A percentile compares a stretch with the other conserved stretches of the same genome.
phyloP scores from a whole-genome alignment of 192 early-diverging fungal species.

The Coemansia sp. region DNA sequence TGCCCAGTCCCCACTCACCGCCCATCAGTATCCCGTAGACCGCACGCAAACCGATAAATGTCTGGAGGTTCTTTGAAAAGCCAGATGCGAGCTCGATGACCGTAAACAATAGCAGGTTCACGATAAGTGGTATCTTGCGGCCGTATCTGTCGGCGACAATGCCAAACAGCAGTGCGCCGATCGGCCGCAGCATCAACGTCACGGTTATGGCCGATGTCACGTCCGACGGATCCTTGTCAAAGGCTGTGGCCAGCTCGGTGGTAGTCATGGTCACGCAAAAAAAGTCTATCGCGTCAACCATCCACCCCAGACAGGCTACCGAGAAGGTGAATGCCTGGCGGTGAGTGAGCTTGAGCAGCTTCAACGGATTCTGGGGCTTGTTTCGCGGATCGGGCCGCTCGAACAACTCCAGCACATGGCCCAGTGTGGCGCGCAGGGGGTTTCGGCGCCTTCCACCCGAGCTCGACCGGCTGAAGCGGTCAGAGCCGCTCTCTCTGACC shows the following conservation, averaged over 20 bases:
- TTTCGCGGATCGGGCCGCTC: conserved; percentile 22
- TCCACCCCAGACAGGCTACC: conserved; percentile 66
- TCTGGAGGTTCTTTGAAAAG: conserved; percentile 57
- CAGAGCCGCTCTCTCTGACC: background rate
- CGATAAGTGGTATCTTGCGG: conserved; percentile 64
- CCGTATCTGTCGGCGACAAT: conserved; percentile 63
- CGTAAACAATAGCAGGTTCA: conserved; percentile 60
- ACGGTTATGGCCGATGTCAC: conserved; percentile 65
- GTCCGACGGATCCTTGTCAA: conserved; percentile 52
- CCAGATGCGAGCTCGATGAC: conserved; percentile 62
- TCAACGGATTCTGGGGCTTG: conserved; percentile 28
- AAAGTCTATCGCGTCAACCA: conserved; percentile 68
- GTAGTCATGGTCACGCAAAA: conserved; percentile 59
- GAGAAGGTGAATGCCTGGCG: conserved; percentile 48
- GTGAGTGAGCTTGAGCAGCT: conserved; percentile 30
- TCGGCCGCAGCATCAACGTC: conserved; percentile 64
- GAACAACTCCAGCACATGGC: conserved; percentile 30
- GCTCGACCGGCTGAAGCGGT: too few species aligned
- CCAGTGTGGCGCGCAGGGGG: background rate
- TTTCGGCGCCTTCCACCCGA: background rate
- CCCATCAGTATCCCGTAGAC: conserved; percentile 65
- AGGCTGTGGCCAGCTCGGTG: conserved; percentile 55
- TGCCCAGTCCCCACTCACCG: conserved; percentile 70
- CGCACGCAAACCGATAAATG: conserved; percentile 60
- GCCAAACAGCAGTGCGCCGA: conserved; percentile 73